Conservation (phyloP, 352 stramenopile species). For the Lagenidium giganteum region DNA sequence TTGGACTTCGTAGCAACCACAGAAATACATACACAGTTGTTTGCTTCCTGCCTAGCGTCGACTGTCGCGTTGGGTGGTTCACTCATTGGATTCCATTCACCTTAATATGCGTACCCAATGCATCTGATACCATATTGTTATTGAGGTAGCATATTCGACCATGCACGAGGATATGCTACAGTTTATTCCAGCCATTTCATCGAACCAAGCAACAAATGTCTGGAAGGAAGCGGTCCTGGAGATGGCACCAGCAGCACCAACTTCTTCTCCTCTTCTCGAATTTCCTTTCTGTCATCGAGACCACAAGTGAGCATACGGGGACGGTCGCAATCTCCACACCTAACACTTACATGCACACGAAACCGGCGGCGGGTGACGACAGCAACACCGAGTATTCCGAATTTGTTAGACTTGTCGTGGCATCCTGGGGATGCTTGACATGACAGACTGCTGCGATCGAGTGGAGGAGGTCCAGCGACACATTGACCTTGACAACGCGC, state of each 20-base stretch:
- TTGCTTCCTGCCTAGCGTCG: no score
- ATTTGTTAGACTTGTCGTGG: constrained; percentile 24
- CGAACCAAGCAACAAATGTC: constrained; percentile 72
- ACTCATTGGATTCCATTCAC: no score
- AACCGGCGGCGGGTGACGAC: constrained; percentile 53
- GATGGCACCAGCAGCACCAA: constrained; percentile 82
- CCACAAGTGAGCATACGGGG: neutral
- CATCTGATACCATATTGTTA: no score
- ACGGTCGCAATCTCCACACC: neutral
- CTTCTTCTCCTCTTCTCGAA: constrained; percentile 68
- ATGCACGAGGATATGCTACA: no score
- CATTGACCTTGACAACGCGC: constrained; percentile 64
- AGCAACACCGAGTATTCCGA: constrained; percentile 65
- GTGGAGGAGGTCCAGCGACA: constrained; percentile 65
- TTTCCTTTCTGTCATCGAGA: constrained; percentile 77
- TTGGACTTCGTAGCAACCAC: no score
- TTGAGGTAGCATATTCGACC: no score
- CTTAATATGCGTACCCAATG: no score
- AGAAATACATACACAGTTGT: no score
- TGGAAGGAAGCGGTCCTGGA: constrained; percentile 68
- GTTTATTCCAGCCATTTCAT: constrained; percentile 87
- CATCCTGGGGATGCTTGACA: constrained; percentile 25
- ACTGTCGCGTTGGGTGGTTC: no score
- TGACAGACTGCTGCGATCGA: constrained; percentile 72
- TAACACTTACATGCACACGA: constrained; percentile 76